These are phyloP conservation scores for Aspergillus intermedius DNA, from an alignment of 2,329 filamentous ascomycete species.

Conservation along the genomic window DNA sequence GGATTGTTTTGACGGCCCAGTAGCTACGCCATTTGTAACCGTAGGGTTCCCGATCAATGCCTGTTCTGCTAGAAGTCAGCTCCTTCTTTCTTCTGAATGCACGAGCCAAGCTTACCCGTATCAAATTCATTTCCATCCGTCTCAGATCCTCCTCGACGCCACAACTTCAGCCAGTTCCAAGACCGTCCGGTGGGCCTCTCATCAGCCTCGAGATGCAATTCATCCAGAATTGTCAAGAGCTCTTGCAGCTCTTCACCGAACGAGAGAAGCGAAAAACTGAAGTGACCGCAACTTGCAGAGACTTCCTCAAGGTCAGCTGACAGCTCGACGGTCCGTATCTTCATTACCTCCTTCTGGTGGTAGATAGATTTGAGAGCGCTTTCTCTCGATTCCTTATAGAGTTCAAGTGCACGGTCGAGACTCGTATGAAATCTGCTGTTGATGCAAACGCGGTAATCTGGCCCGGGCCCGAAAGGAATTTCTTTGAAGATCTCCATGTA, in stretches of 20 bases:
- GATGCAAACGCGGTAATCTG: conserved; percentile 62
- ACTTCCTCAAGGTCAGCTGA: conserved; percentile 96
- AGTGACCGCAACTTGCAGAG: conserved; percentile 94
- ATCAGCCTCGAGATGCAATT: conserved; percentile 64
- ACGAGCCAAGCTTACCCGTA: conserved; percentile 17
- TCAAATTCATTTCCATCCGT: conserved; percentile 17
- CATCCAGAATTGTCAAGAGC: conserved; percentile 77
- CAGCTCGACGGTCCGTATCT: conserved; percentile 62
- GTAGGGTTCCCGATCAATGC: conserved; percentile 5
- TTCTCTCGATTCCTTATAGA: conserved; percentile 71
- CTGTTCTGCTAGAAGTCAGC: conserved; percentile 9
- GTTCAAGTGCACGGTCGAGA: conserved; percentile 67
- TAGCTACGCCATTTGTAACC: not conserved
- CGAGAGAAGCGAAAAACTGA: conserved; percentile 83
- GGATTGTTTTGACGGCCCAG: not conserved
- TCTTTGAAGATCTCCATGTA: conserved; percentile 83
- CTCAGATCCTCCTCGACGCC: conserved; percentile 42
- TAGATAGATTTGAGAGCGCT: conserved; percentile 76
- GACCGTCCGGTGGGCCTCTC: conserved; percentile 56
- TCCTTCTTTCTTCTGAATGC: not conserved
- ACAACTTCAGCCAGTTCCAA: conserved; percentile 85
- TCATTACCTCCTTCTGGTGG: conserved; percentile 65
- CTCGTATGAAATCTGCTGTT: conserved; percentile 77
- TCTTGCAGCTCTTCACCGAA: conserved; percentile 84
- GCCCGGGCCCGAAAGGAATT: conserved; percentile 67